These are phyloP conservation scores for Yarrowia sp. DNA, from an alignment of 805 yeast genomes.

Conservation along the genomic window DNA sequence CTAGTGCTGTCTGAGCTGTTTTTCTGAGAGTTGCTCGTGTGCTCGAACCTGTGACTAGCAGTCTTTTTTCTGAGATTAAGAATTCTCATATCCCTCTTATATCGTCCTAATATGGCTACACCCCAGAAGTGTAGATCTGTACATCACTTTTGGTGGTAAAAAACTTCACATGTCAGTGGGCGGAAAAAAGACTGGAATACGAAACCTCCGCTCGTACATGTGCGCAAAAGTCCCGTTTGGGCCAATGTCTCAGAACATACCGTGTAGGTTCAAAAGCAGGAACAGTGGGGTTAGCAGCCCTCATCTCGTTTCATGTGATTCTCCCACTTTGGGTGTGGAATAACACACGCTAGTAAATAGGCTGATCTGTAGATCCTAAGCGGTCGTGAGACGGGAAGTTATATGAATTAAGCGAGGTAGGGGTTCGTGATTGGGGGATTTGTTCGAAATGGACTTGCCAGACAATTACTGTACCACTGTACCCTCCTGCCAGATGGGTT, in stretches of 20 bases:
- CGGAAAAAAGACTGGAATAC: background rate
- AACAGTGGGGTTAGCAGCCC: conserved; percentile 3
- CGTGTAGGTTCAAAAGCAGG: conserved; percentile 11
- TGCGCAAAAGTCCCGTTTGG: background rate
- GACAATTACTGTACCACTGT: too few relatives aligned
- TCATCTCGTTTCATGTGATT: background rate
- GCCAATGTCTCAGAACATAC: background rate
- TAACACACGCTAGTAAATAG: background rate
- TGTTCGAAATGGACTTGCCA: too few relatives aligned
- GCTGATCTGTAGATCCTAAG: conserved; percentile 1
- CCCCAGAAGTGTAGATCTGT: background rate
- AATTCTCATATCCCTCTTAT: too few relatives aligned
- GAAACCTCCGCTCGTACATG: background rate
- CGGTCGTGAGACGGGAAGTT: background rate
- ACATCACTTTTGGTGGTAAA: background rate
- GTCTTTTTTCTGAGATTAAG: too few relatives aligned
- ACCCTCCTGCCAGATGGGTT: too few relatives aligned
- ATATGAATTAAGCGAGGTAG: too few relatives aligned
- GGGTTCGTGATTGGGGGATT: too few relatives aligned
- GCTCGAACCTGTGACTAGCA: too few relatives aligned
- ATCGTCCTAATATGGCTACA: too few relatives aligned
- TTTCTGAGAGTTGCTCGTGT: too few relatives aligned
- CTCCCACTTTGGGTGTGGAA: background rate
- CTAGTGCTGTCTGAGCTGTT: background rate
- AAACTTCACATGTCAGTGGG: background rate